A percentile compares a stretch with the other conserved stretches of the same genome.
phyloP scores from a whole-genome alignment of 208 protist genomes.

The Spongospora subterranea region DNA sequence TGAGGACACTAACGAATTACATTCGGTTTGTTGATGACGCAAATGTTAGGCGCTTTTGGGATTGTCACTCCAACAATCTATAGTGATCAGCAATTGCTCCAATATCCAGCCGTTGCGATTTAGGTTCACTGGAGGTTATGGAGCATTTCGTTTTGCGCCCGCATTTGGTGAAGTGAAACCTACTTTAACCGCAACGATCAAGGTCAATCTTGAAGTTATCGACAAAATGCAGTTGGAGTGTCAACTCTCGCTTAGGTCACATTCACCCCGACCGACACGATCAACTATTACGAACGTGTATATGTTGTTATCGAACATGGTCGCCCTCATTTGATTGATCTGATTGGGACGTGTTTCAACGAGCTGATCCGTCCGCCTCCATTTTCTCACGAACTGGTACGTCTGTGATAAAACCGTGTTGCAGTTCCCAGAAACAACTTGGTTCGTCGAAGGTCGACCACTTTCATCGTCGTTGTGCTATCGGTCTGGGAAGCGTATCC shows the following conservation, averaged over 20 bases:
- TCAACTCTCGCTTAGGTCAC: not conserved
- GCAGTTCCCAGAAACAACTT: too few species aligned
- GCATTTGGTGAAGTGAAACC: not conserved
- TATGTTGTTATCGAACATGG: not conserved
- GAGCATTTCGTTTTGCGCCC: not conserved
- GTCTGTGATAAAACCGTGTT: not conserved
- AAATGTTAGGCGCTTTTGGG: not conserved
- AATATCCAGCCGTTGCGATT: not conserved
- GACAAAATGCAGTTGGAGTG: not conserved
- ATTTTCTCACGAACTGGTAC: constrained; percentile 24
- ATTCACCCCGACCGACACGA: not conserved
- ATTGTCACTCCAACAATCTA: not conserved
- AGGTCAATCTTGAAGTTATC: not conserved
- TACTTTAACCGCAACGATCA: not conserved
- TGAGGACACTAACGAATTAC: not conserved
- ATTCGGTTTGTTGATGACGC: not conserved
- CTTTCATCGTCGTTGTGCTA: constrained; percentile 31
- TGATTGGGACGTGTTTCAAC: constrained; percentile 36
- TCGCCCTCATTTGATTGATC: not conserved
- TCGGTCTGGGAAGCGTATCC: not conserved
- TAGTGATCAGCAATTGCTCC: not conserved
- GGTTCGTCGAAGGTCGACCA: too few species aligned
- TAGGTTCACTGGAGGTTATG: not conserved
- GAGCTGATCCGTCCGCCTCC: not conserved
- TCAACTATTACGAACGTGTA: constrained; percentile 10